phyloP scores from a whole-genome alignment of 257 asterid species.

The Solanum sitiens region DNA sequence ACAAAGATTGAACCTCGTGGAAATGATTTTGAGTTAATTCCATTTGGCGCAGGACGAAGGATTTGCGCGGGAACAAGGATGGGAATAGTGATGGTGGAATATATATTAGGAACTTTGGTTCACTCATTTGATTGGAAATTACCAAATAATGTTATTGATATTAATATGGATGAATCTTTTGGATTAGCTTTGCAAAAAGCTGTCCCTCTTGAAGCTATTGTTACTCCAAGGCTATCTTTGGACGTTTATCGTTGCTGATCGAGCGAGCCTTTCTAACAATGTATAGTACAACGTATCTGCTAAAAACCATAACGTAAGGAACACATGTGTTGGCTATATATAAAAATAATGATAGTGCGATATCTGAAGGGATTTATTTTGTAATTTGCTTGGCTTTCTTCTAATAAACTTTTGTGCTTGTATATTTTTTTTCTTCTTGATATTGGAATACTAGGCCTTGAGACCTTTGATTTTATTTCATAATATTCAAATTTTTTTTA shows the following conservation, averaged over 20 bases:
- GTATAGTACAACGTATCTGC: neutral
- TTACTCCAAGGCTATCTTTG: conserved; percentile 27
- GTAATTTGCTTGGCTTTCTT: neutral
- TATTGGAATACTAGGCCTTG: neutral
- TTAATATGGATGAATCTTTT: conserved; percentile 40
- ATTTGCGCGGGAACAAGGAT: conserved; percentile 39
- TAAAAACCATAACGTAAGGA: neutral
- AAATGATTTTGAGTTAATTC: conserved; percentile 29
- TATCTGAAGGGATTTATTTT: neutral
- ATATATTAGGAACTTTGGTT: conserved; percentile 33
- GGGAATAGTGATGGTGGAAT: conserved; percentile 40
- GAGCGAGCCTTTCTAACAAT: neutral
- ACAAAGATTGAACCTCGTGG: conserved; percentile 25
- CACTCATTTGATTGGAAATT: conserved; percentile 41
- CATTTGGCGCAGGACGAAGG: conserved; percentile 41
- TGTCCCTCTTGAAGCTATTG: conserved; percentile 36
- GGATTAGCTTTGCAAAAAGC: conserved; percentile 43
- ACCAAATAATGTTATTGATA: conserved; percentile 2
- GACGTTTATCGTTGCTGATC: conserved; percentile 1
- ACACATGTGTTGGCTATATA: neutral
- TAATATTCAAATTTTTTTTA: neutral
- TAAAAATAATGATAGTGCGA: neutral
- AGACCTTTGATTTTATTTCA: neutral
- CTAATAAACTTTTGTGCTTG: neutral
- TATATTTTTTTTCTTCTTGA: neutral